Conservation (phyloP, 345 rosid species). For the Citrus cavaleriei region DNA sequence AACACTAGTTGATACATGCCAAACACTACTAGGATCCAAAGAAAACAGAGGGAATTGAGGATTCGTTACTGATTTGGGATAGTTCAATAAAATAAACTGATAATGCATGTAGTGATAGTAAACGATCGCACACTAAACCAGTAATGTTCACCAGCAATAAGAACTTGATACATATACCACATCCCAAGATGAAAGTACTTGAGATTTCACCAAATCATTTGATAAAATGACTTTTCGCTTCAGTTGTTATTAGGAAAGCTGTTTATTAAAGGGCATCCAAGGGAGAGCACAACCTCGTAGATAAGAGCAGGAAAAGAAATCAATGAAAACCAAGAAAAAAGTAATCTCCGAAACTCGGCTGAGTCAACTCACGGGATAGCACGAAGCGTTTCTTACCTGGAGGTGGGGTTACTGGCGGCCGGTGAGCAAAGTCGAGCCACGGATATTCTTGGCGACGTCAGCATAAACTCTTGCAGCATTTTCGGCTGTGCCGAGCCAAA, state of each 20-base stretch:
- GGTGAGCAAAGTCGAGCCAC: constrained; percentile 50
- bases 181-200: not conserved
- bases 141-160: too few relatives aligned
- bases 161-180: too few relatives aligned
- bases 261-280: not conserved
- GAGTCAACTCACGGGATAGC: constrained; percentile 24
- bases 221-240: not conserved
- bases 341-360: constrained; percentile 9
- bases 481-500: constrained; percentile 74
- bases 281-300: not conserved
- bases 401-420: not conserved
- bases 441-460: too few relatives aligned
- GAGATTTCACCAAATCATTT: not conserved
- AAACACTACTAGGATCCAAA: too few relatives aligned
- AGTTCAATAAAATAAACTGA: too few relatives aligned
- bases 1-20: too few relatives aligned
- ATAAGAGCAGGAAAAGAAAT: not conserved
- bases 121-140: too few relatives aligned
- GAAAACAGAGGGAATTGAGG: too few relatives aligned
- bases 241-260: not conserved
- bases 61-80: too few relatives aligned
- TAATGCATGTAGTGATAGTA: too few relatives aligned
- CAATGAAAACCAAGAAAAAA: too few relatives aligned
- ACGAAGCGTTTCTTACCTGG: constrained; percentile 40
- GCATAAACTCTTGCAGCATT: not conserved